phyloP scores from a whole-genome alignment of 1,139 yeast species.

The Pneumocystis carinii region DNA sequence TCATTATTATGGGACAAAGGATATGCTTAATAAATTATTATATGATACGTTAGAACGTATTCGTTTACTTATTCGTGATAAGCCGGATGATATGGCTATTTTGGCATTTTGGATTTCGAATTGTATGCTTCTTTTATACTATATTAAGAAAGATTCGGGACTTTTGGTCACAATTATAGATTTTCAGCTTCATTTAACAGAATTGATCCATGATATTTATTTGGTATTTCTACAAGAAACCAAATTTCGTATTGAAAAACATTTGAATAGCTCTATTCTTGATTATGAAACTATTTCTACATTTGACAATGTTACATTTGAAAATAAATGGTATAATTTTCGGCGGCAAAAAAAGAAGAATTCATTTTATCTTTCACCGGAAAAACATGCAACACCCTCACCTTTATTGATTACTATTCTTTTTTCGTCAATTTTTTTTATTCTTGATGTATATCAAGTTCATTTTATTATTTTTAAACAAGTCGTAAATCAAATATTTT shows the following conservation, averaged over 20 bases:
- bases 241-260: slow-evolving; percentile 26
- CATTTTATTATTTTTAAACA: slow-evolving; percentile 64
- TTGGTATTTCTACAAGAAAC: slow-evolving; percentile 26
- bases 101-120: slow-evolving; percentile 32
- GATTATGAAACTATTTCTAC: slow-evolving; percentile 34
- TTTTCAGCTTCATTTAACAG: slow-evolving; percentile 23
- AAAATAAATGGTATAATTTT: slow-evolving; percentile 31
- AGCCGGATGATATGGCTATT: slow-evolving; percentile 27
- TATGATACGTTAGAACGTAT: slow-evolving; percentile 26
- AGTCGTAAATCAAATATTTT: slow-evolving; percentile 61
- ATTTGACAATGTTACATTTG: slow-evolving; percentile 27
- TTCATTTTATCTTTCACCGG: slow-evolving; percentile 49
- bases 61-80: slow-evolving; percentile 21
- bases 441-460: slow-evolving; percentile 65
- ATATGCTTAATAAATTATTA: slow-evolving; percentile 24
- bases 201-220: slow-evolving; percentile 25
- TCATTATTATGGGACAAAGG: slow-evolving; percentile 25
- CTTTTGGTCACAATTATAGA: slow-evolving; percentile 21
- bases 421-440: slow-evolving; percentile 75
- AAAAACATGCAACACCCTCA: slow-evolving; percentile 59
- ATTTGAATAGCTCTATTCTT: slow-evolving; percentile 27
- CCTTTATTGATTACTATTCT: slow-evolving; percentile 78
- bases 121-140: slow-evolving; percentile 26
- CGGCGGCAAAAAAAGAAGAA: slow-evolving; percentile 35
- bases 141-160: slow-evolving; percentile 27